A percentile compares a stretch with the other conserved stretches of the same genome.
Conservation (phyloP, 768 basidiomycete species). For the Trametes cubensis region DNA sequence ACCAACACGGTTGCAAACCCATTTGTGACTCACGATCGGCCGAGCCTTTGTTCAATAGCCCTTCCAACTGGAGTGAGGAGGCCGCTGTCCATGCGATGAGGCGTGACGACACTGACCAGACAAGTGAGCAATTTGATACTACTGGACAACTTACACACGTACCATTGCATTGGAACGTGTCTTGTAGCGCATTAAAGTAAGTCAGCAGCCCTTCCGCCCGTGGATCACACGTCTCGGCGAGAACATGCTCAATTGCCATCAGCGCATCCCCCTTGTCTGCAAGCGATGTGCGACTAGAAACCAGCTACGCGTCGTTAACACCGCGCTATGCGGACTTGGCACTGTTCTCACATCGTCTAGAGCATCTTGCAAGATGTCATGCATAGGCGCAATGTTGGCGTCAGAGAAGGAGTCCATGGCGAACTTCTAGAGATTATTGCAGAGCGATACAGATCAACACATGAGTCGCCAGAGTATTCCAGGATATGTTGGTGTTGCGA, state of each 20-base stretch:
- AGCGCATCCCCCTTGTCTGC: conserved; percentile 58
- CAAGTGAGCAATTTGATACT: not conserved
- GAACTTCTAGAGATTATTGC: not conserved
- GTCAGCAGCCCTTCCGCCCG: conserved; percentile 49
- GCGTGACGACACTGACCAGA: conserved; percentile 61
- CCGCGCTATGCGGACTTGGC: not conserved
- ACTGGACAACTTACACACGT: conserved; percentile 32
- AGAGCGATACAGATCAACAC: not conserved
- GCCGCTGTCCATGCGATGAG: conserved; percentile 63
- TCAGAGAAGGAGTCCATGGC: conserved; percentile 12
- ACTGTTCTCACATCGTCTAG: conserved; percentile 64
- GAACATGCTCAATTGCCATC: conserved; percentile 47
- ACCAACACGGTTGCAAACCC: not conserved
- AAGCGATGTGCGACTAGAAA: conserved; percentile 59
- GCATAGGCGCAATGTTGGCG: conserved; percentile 36
- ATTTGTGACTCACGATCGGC: conserved; percentile 42
- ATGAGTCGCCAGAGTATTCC: not conserved
- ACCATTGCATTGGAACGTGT: conserved; percentile 86
- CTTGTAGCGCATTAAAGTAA: conserved; percentile 67
- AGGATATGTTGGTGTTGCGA: not conserved
- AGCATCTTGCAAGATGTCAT: conserved; percentile 55
- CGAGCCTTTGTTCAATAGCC: conserved; percentile 43
- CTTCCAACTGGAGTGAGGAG: conserved; percentile 55
- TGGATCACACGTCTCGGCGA: conserved; percentile 47
- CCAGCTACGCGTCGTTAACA: conserved; percentile 47